Conservation (phyloP, 2,329 filamentous ascomycete species). For the Epichloe glyceriae region DNA sequence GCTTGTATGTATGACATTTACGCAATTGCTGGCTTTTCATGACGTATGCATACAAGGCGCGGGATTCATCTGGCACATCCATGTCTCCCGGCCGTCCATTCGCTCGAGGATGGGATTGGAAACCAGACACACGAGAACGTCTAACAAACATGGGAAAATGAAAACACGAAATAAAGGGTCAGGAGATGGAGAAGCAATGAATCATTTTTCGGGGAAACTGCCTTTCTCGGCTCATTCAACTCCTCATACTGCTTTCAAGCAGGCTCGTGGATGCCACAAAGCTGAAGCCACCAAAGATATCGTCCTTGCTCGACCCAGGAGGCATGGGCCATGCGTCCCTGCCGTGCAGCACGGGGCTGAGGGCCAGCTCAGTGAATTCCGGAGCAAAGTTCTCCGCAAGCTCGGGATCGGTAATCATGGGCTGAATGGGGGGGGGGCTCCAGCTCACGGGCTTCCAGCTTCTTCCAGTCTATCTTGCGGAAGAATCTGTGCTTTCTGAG, state of each 20-base stretch:
- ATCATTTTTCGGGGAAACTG: no score
- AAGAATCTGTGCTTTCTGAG: constrained; percentile 96
- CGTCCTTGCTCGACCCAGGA: constrained; percentile 30
- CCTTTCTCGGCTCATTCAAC: no score
- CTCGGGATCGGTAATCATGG: constrained; percentile 88
- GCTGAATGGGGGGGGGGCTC: constrained; percentile 80
- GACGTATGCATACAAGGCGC: no score
- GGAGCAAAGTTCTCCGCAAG: constrained; percentile 89
- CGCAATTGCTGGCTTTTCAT: no score
- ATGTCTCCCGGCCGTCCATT: no score
- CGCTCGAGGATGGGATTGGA: no score
- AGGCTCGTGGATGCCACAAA: constrained; percentile 48
- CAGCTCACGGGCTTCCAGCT: constrained; percentile 67
- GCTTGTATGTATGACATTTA: no score
- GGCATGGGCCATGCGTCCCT: constrained; percentile 28
- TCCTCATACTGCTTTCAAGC: constrained; percentile 30
- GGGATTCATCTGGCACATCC: no score
- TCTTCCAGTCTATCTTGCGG: constrained; percentile 89
- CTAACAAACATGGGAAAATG: no score
- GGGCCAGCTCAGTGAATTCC: constrained; percentile 79
- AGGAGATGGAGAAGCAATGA: no score
- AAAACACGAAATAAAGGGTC: no score
- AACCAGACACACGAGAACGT: no score
- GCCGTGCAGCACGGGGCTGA: constrained; percentile 55
- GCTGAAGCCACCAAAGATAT: constrained; percentile 51